Base-by-base conservation (phyloP, 129 eudicot genomes). In the Artemisia argyi region DNA sequence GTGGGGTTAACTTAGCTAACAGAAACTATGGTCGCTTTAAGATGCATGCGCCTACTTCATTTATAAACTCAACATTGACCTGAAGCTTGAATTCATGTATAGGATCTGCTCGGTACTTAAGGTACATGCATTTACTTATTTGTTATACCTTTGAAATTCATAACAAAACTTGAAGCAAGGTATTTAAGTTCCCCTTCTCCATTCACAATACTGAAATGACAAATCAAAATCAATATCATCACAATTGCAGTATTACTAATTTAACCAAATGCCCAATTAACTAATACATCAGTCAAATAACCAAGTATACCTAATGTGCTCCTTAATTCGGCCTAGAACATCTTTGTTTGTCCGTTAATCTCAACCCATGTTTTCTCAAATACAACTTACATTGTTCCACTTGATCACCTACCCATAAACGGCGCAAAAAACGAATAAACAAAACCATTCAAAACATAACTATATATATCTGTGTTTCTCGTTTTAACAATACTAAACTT, bases 301-400 rank as follows among this genome's bases (percentile, higher is more conserved):
- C 49, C 19, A 65, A 62, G 13, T 6, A 14, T 56, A 92, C 98
- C 87, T 84, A 8, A 78, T 30, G 66, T 92, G 98, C 79, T 92
- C 98, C 78, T 83, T 20, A 32, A 92, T 92, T 30, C 98, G 81
- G 50, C 72, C 77, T 11, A 92, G 86, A 48, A 72, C 50, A 42
- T 86, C 95, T 54, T 92, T 92, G n/a, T 7, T 81, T 92, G 49
- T 95, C 96, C 7, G 87, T 83, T 79, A 89, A 80, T 80, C 98
- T 83, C 65, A 92, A 76, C 32, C 91, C 95, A 63, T 87, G 85
- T 82, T 84, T 83, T 78, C 91, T 92, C 68, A 87, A 59, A 74
- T 92, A 92, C 67, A 89, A 57, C 86, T 92, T 92, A 70, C 96
- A 89, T 59, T 89, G 89, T 3, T 89, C 98, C 69, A 89, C 66